phyloP scores from a whole-genome alignment of 345 rosid genomes.

The Sisymbrium altissimum region DNA sequence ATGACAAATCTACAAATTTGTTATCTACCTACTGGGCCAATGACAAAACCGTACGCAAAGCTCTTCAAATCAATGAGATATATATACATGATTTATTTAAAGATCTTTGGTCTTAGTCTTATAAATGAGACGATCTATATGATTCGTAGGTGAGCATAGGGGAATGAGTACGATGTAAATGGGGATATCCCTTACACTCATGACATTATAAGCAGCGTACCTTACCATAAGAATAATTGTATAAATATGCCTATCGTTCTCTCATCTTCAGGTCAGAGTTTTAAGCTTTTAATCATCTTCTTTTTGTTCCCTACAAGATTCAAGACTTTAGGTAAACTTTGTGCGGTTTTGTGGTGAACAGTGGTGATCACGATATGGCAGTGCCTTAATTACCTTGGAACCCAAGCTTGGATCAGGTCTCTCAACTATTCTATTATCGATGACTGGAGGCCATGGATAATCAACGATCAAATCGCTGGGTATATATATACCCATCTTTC shows the following conservation, averaged over 20 bases:
- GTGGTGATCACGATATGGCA: conserved; percentile 60
- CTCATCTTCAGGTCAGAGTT: conserved; percentile 24
- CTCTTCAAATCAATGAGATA: conserved; percentile 23
- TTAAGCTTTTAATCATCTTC: not conserved
- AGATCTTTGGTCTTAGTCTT: too few relatives aligned
- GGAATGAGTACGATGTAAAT: conserved; percentile 12
- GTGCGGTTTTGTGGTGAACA: not conserved
- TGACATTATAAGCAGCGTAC: conserved; percentile 18
- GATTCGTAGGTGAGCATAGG: conserved; percentile 12
- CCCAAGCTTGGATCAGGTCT: conserved; percentile 64
- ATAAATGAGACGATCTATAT: not conserved
- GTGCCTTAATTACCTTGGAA: conserved; percentile 48
- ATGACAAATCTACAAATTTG: too few relatives aligned
- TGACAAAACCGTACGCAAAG: not conserved
- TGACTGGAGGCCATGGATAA: conserved; percentile 61
- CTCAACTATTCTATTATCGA: conserved; percentile 51
- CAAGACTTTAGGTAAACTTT: too few relatives aligned
- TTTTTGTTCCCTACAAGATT: not conserved
- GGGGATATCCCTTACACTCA: not conserved
- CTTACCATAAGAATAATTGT: conserved; percentile 28
- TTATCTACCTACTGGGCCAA: conserved; percentile 17
- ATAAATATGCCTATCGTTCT: conserved; percentile 25
- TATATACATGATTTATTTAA: not conserved
- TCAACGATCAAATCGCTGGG: conserved; percentile 55
- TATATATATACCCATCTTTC: not conserved